A percentile compares a stretch with the other conserved stretches of the same genome.
Evolutionary conservation across 306 rosid species (phyloP).

Genomic region (Pachyrhizus erosus): DNA sequence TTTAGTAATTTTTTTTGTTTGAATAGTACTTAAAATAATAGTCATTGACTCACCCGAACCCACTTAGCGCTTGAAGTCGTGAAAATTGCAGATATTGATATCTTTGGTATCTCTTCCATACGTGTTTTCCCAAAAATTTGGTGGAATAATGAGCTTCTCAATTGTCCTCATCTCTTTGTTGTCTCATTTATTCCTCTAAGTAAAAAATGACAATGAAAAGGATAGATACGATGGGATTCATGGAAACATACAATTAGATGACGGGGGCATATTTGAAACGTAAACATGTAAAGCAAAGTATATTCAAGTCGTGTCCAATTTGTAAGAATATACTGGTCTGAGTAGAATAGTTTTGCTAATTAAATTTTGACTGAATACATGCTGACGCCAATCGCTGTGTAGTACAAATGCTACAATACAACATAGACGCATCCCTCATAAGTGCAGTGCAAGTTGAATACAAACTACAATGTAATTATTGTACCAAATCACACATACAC

Average conservation of each 20-base stretch:
- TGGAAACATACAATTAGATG: too few species aligned
- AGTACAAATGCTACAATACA: conserved; percentile 33
- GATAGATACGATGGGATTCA: too few species aligned
- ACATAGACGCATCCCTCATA: neutral
- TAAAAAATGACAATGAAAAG: neutral
- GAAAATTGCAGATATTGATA: neutral
- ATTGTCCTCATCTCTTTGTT: too few species aligned
- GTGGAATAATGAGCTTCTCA: neutral
- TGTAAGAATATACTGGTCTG: too few species aligned
- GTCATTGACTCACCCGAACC: neutral
- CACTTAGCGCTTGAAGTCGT: neutral
- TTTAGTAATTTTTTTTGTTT: neutral
- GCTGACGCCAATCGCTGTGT: conserved; percentile 26
- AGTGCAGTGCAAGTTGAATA: conserved; percentile 36
- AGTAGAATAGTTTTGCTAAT: too few species aligned
- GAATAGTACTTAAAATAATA: neutral
- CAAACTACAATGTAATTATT: neutral
- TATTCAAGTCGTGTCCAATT: too few species aligned
- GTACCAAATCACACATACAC: neutral
- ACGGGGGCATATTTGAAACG: too few species aligned
- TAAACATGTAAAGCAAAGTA: too few species aligned
- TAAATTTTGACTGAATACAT: neutral
- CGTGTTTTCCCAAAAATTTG: neutral
- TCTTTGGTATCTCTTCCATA: neutral
- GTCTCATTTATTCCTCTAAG: neutral